Evolutionary conservation across 2,329 filamentous ascomycete species (phyloP).

Genomic region (Paecilomyces sp.): DNA sequence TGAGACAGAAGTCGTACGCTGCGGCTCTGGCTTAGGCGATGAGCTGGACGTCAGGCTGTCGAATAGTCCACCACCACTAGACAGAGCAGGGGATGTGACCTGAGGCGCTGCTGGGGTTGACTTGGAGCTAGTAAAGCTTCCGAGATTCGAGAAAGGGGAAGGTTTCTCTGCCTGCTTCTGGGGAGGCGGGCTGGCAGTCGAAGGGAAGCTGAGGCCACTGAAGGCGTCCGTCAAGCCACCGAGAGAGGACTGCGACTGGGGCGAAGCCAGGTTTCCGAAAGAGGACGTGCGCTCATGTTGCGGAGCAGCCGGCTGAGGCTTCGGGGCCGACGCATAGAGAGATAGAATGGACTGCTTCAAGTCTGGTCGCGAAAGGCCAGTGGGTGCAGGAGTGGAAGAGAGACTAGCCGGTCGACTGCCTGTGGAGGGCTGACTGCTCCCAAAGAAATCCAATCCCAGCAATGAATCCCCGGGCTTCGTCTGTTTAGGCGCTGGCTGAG

Average conservation of each 20-base stretch:
- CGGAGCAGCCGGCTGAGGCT: constrained; percentile 56
- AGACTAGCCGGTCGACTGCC: constrained; percentile 73
- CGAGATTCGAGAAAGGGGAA: constrained; percentile 58
- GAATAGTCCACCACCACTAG: constrained; percentile 75
- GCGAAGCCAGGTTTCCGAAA: constrained; percentile 62
- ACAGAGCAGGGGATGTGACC: constrained; percentile 39
- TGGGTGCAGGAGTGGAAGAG: constrained; percentile 52
- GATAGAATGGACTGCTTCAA: constrained; percentile 96
- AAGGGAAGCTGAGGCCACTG: constrained; percentile 58
- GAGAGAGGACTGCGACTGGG: constrained; percentile 27
- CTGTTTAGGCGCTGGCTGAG: constrained; percentile 48
- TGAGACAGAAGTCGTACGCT: constrained; percentile 42
- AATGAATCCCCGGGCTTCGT: constrained; percentile 78
- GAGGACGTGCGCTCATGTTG: constrained; percentile 55
- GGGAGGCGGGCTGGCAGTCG: constrained; percentile 33
- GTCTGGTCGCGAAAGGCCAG: constrained; percentile 73
- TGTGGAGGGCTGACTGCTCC: constrained; percentile 61
- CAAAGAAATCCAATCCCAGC: constrained; percentile 87
- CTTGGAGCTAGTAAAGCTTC: constrained; percentile 45
- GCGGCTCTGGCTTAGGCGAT: constrained; percentile 36
- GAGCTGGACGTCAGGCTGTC: constrained; percentile 60
- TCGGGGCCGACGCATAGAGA: constrained; percentile 77
- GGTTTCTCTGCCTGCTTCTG: constrained; percentile 43
- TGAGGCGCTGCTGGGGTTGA: constrained; percentile 39
- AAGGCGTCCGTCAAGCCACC: constrained; percentile 78